Percentiles rank a stretch among this genome's conserved stretches.
phyloP scores from a whole-genome alignment of 345 rosid genomes.

The Theobroma cacao region DNA sequence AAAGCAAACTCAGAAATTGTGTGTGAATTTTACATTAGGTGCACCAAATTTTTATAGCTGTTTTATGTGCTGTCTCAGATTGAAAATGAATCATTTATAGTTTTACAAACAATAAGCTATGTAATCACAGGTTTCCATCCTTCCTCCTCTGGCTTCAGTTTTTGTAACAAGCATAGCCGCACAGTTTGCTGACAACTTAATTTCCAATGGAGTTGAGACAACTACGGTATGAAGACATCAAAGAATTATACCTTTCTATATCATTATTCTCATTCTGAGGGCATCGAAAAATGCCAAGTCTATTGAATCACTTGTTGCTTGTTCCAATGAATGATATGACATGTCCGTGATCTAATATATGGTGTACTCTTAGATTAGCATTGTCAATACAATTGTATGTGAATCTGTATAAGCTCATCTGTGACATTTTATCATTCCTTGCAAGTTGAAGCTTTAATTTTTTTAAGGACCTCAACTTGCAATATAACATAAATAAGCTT shows the following conservation, averaged over 20 bases:
- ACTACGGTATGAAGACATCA: constrained; percentile 53
- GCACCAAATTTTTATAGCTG: background rate
- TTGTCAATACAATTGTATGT: background rate
- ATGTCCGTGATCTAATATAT: background rate
- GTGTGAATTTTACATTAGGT: background rate
- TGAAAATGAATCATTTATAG: background rate
- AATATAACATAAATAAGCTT: background rate
- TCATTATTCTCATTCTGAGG: background rate
- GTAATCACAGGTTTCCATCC: constrained; percentile 79
- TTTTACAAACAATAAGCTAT: background rate
- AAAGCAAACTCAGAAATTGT: background rate
- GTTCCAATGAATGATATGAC: background rate
- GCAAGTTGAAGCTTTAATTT: background rate
- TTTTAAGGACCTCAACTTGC: background rate
- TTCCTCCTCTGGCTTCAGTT: constrained; percentile 90
- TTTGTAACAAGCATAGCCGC: constrained; percentile 75
- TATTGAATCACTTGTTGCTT: constrained; percentile 11
- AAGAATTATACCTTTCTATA: background rate
- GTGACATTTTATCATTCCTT: background rate
- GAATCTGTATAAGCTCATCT: background rate
- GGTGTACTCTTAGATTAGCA: background rate
- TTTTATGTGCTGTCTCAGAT: background rate
- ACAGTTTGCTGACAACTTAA: constrained; percentile 82
- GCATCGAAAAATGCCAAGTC: constrained; percentile 1
- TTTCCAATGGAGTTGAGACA: constrained; percentile 73